Base-by-base conservation (phyloP, 2,329 filamentous ascomycete species). In the Penicillium sp. region DNA sequence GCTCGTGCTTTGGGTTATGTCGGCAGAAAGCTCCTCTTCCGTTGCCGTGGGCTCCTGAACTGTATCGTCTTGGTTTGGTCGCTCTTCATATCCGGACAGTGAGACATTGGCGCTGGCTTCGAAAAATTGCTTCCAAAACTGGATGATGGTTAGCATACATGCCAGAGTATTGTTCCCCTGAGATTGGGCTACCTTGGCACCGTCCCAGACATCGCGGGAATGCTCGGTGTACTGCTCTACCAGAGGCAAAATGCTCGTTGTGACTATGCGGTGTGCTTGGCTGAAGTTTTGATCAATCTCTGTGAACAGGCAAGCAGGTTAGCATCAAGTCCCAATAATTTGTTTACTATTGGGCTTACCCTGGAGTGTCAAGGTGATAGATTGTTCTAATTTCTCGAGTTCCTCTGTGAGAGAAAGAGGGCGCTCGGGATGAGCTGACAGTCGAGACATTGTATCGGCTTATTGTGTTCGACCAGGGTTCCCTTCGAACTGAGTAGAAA, bases 51-150 rank as follows among this genome's bases (percentile, higher is more conserved):
- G 67, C 68, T 77, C 77, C 40, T 78, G 46, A 73, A 78, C 54
- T 68, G 82, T 67, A 50, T 83, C 85, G n/a, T 89, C 86, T 25
- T 79, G 77, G 6, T 73, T 72, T 14, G 85, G 85, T 22, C 86
- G 81, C 69, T 96, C 92, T 70, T 96, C 93, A 73, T 99, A 97
- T 26, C 92, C 92, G 0, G 92, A 96, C 11, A 99, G 83, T 11
- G 93, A 96, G 25, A 99, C 93, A 68, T 99, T 97, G 71, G 94
- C 94, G 46, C 92, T 96, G 33, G 94, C 92, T 77, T 99, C 94
- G 75, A 99, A 99, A 80, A 99, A 99, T 79, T 97, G 92, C 76
- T 99, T 99, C 94, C 94, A 99, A 76, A 99, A 99, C 89, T 95
- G 68, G 18, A 47, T 11, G n/a, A 9, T 29, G 20, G 42, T 56